A percentile compares a stretch with the other conserved stretches of the same genome.
Conservation (phyloP, 2,329 filamentous ascomycete genomes). For the Curvularia sp. region DNA sequence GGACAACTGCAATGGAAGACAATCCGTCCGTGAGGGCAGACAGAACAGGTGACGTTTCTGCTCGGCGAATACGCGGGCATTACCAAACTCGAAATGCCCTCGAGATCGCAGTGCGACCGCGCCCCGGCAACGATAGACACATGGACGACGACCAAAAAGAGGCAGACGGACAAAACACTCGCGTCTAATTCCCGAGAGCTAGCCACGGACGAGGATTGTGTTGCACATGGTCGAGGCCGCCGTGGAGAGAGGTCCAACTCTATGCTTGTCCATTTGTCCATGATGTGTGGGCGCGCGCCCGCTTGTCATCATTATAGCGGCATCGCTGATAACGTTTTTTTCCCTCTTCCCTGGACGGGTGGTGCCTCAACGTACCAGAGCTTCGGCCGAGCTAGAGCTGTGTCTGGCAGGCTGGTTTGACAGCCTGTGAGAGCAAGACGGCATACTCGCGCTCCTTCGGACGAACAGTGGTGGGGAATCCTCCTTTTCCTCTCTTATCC, state of each 20-base stretch:
- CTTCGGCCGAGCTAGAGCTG: slow-evolving; percentile 34
- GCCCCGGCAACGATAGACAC: slow-evolving; percentile 27
- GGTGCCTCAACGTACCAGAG: slow-evolving; percentile 7
- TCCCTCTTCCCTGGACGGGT: slow-evolving; percentile 20
- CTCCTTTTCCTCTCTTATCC: background rate
- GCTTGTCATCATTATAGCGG: slow-evolving; percentile 13
- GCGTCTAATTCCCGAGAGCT: slow-evolving; percentile 8
- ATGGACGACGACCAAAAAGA: slow-evolving; percentile 38
- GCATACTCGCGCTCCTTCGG: slow-evolving; percentile 14
- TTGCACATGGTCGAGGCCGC: slow-evolving; percentile 23
- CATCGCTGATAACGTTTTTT: slow-evolving; percentile 30
- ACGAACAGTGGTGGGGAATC: slow-evolving; percentile 21
- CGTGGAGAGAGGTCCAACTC: slow-evolving; percentile 16
- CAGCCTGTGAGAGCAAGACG: slow-evolving; percentile 7
- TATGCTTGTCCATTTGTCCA: background rate
- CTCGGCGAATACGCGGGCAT: slow-evolving; percentile 25
- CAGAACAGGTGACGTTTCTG: slow-evolving; percentile 28
- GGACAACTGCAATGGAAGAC: slow-evolving; percentile 22
- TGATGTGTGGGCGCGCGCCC: background rate
- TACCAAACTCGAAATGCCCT: slow-evolving; percentile 15
- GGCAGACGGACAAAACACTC: slow-evolving; percentile 28
- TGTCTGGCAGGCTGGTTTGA: slow-evolving; percentile 6
- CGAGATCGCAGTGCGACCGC: slow-evolving; percentile 26
- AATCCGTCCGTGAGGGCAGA: slow-evolving; percentile 23
- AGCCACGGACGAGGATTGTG: slow-evolving; percentile 1